phyloP scores from a whole-genome alignment of 164 flowering plant genomes.

The Dillenia turbinata region DNA sequence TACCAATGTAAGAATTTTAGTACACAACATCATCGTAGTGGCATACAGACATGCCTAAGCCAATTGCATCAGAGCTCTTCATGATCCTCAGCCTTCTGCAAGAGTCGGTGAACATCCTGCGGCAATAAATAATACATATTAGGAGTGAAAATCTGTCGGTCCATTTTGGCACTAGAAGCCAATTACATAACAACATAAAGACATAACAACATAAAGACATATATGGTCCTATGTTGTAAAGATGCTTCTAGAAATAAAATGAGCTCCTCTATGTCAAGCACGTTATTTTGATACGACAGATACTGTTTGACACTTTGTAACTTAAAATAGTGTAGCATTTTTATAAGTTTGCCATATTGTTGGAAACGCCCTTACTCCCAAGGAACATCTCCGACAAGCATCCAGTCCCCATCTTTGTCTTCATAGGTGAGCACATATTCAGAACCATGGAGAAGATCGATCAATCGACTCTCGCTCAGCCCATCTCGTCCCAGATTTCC shows the following conservation, averaged over 20 bases:
- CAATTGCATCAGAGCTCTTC: conserved; percentile 79
- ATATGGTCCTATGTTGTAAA: conserved; percentile 2
- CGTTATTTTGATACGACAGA: background rate
- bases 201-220: conserved; percentile 9
- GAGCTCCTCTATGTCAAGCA: background rate
- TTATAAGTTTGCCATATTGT: background rate
- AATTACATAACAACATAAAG: conserved; percentile 7
- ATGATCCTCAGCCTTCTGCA: conserved; percentile 68
- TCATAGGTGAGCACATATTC: conserved; percentile 84
- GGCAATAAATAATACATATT: conserved; percentile 14
- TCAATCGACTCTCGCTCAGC: conserved; percentile 53
- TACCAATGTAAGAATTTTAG: background rate
- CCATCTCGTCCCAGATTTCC: conserved; percentile 45
- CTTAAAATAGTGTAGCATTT: background rate
- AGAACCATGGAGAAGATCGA: conserved; percentile 76
- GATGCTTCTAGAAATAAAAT: background rate
- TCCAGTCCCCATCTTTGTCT: conserved; percentile 91
- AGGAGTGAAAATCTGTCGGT: background rate
- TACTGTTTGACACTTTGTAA: background rate
- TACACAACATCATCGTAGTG: background rate
- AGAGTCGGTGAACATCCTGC: conserved; percentile 68
- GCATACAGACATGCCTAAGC: conserved; percentile 44
- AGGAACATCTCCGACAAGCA: conserved; percentile 94
- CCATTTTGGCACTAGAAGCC: conserved; percentile 2
- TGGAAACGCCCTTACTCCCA: conserved; percentile 65